These are phyloP conservation scores for Cyberlindnera mycetangii DNA, from an alignment of 805 yeast genomes.

Conservation along the genomic window DNA sequence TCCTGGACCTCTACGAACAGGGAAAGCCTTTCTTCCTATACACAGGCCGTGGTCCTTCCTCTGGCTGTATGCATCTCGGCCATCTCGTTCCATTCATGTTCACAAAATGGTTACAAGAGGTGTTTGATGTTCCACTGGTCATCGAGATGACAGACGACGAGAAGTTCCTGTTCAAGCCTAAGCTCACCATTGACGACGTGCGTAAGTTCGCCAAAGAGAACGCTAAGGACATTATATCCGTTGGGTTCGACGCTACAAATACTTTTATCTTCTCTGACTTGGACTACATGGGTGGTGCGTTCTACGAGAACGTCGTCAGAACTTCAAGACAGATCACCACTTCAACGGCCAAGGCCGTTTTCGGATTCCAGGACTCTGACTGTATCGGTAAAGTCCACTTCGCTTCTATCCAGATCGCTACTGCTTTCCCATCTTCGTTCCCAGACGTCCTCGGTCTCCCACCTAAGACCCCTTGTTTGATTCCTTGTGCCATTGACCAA, in stretches of 20 bases:
- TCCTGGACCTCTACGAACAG: slow-evolving; percentile 86
- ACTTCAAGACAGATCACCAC: slow-evolving; percentile 93
- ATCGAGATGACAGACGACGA: slow-evolving; percentile 96
- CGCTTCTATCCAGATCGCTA: slow-evolving; percentile 93
- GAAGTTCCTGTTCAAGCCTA: slow-evolving; percentile 90
- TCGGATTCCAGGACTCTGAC: slow-evolving; percentile 93
- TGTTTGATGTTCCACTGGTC: slow-evolving; percentile 92
- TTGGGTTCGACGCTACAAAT: slow-evolving; percentile 91
- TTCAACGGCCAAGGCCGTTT: slow-evolving; percentile 95
- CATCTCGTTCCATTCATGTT: slow-evolving; percentile 94
- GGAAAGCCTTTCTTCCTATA: slow-evolving; percentile 94
- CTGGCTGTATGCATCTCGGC: slow-evolving; percentile 93
- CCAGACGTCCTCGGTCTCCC: slow-evolving; percentile 89
- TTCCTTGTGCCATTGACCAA: slow-evolving; percentile 99
- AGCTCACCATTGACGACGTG: slow-evolving; percentile 85
- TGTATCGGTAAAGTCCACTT: slow-evolving; percentile 93
- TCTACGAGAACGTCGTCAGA: slow-evolving; percentile 91
- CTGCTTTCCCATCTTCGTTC: slow-evolving; percentile 94
- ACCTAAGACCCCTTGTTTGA: slow-evolving; percentile 88
- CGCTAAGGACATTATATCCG: slow-evolving; percentile 89
- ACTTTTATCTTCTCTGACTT: slow-evolving; percentile 94
- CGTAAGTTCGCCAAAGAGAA: slow-evolving; percentile 76
- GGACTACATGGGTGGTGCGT: slow-evolving; percentile 87
- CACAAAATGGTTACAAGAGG: slow-evolving; percentile 98
- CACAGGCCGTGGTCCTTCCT: slow-evolving; percentile 97